Evolutionary conservation across 176 grass and related monocot species (phyloP).

Genomic region (Carex kokanica): DNA sequence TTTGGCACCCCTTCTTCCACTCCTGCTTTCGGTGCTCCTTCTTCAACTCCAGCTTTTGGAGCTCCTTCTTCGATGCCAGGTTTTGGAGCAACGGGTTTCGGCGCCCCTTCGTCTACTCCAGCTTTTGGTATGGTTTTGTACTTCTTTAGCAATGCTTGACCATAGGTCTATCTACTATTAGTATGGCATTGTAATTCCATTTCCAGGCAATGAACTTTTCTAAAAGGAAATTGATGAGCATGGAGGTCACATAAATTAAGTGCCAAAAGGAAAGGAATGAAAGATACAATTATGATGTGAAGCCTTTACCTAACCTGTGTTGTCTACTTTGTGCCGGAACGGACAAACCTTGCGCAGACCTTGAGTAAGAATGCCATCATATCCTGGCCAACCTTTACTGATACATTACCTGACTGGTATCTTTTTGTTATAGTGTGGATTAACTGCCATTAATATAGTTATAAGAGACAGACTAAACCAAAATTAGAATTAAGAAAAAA

Average conservation of each 20-base stretch:
- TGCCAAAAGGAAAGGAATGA: neutral
- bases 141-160: neutral
- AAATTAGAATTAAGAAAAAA: neutral
- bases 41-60: slow-evolving; percentile 20
- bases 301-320: neutral
- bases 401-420: neutral
- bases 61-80: slow-evolving; percentile 11
- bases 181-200: slow-evolving; percentile 6
- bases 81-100: slow-evolving; percentile 35
- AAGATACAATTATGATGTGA: neutral
- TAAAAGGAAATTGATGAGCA: neutral
- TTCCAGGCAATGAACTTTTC: neutral
- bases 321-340: neutral
- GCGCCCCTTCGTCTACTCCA: neutral
- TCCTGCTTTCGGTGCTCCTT: slow-evolving; percentile 25
- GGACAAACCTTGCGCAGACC: neutral
- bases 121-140: slow-evolving; percentile 18
- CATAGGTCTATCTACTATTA: neutral
- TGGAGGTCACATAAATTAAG: neutral
- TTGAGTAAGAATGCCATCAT: neutral
- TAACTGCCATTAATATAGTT: neutral
- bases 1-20: slow-evolving; percentile 35
- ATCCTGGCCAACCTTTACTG: neutral
- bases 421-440: neutral
- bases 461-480: neutral